These are phyloP conservation scores for Begonia peltatifolia DNA, from an alignment of 306 rosid genomes.

Conservation along the genomic window DNA sequence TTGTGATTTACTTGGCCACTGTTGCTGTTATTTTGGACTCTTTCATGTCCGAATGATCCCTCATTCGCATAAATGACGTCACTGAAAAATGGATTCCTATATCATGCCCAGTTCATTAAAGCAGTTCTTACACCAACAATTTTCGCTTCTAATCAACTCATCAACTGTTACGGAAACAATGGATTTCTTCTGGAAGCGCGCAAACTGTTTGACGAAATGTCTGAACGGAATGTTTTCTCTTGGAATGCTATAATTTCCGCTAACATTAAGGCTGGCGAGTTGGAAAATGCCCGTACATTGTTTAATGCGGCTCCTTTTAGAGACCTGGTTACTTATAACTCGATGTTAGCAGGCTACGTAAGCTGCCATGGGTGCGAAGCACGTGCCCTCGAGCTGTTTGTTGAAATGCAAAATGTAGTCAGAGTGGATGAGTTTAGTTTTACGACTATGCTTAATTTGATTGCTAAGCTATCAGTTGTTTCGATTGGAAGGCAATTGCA, in stretches of 20 bases:
- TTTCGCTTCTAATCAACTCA: constrained; percentile 51
- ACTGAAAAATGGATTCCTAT: constrained; percentile 24
- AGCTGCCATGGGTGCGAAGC: constrained; percentile 29
- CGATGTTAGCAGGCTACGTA: constrained; percentile 48
- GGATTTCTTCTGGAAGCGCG: constrained; percentile 36
- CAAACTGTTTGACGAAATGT: constrained; percentile 60
- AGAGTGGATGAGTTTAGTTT: constrained; percentile 50
- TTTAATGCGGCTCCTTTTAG: constrained; percentile 32
- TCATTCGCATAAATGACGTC: constrained; percentile 22
- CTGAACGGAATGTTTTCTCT: constrained; percentile 49
- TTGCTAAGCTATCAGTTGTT: constrained; percentile 28
- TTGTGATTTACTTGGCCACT: too few species aligned
- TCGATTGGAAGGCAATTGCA: constrained; percentile 58
- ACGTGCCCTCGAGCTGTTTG: constrained; percentile 42
- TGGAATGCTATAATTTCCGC: constrained; percentile 60
- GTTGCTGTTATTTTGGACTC: not conserved
- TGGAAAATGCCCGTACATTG: constrained; percentile 33
- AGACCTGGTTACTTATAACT: constrained; percentile 64
- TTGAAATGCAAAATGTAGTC: constrained; percentile 32
- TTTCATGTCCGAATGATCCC: not conserved
- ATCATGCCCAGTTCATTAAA: constrained; percentile 41
- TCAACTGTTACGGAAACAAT: constrained; percentile 24
- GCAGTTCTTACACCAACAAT: constrained; percentile 25
- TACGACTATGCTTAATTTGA: constrained; percentile 53
- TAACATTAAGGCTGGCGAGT: constrained; percentile 37